These are phyloP conservation scores for Terana coerulea DNA, from an alignment of 768 basidiomycete species.

Conservation along the genomic window DNA sequence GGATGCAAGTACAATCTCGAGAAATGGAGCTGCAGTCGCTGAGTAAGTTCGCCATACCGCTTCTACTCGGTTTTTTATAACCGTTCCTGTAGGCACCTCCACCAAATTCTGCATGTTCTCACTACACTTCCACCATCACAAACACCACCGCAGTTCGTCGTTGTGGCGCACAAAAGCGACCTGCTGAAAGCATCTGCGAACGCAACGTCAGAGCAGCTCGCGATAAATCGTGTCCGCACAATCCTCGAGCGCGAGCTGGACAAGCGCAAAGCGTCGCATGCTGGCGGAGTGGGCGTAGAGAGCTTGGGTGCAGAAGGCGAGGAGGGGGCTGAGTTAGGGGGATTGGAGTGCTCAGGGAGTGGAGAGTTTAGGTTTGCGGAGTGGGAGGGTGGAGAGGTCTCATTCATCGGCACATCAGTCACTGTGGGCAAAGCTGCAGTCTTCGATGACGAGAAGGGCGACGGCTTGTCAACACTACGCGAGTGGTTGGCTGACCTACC, in stretches of 20 bases:
- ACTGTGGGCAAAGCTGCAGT: conserved; percentile 27
- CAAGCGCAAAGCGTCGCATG: conserved; percentile 63
- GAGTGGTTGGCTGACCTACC: conserved; percentile 43
- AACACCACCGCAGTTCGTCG: conserved; percentile 51
- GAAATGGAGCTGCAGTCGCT: conserved; percentile 70
- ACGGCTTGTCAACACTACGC: conserved; percentile 40
- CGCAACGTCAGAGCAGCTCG: conserved; percentile 43
- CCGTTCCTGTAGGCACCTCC: conserved; percentile 55
- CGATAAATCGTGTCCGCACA: conserved; percentile 65
- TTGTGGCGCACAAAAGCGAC: conserved; percentile 78
- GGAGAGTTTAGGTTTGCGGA: conserved; percentile 67
- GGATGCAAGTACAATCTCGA: conserved; percentile 72
- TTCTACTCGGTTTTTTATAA: conserved; percentile 3
- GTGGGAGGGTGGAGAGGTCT: conserved; percentile 84
- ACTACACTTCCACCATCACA: conserved; percentile 72
- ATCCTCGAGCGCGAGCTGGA: conserved; percentile 84
- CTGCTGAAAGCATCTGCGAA: conserved; percentile 49
- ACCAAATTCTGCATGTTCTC: conserved; percentile 64
- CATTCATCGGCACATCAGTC: conserved; percentile 59
- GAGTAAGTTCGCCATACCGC: conserved; percentile 51
- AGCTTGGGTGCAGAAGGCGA: conserved; percentile 66
- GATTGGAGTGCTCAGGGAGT: conserved; percentile 62
- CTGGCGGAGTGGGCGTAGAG: conserved; percentile 66
- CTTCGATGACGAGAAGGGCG: conserved; percentile 32
- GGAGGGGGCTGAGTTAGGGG: conserved; percentile 55